These are phyloP conservation scores for Botrytis byssoidea DNA, from an alignment of 2,329 filamentous ascomycete genomes.

Conservation along the genomic window DNA sequence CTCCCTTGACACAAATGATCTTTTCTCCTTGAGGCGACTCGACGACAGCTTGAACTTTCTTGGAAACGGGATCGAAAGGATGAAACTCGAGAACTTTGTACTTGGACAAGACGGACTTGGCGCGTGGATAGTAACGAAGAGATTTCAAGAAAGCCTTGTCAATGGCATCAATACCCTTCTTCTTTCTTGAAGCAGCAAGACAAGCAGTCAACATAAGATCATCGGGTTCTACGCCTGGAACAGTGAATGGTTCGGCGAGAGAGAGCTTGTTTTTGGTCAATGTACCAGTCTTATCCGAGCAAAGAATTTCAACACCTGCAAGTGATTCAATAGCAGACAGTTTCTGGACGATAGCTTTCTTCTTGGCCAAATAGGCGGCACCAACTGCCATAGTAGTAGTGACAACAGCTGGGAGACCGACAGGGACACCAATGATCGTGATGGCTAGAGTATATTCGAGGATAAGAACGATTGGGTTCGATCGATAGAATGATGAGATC, in stretches of 20 bases:
- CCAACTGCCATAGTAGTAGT: conserved; percentile 95
- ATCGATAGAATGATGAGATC: conserved; percentile 85
- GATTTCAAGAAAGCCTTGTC: conserved; percentile 93
- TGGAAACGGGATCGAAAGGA: conserved; percentile 90
- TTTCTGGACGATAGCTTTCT: conserved; percentile 92
- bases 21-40: conserved; percentile 79
- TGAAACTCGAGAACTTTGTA: conserved; percentile 83
- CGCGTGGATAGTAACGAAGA: conserved; percentile 76
- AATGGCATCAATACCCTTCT: conserved; percentile 93
- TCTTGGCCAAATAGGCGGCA: conserved; percentile 86
- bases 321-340: conserved; percentile 88
- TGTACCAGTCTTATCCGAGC: conserved; percentile 92
- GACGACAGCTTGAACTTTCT: conserved; percentile 84
- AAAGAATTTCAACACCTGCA: conserved; percentile 89
- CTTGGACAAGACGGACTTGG: conserved; percentile 76
- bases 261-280: conserved; percentile 94
- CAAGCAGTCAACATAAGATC: conserved; percentile 92
- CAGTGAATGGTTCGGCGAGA: conserved; percentile 78
- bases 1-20: conserved; percentile 88
- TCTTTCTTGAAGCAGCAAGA: conserved; percentile 86
- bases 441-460: conserved; percentile 84
- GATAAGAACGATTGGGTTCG: conserved; percentile 74
- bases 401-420: conserved; percentile 89
- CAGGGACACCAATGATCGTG: conserved; percentile 87
- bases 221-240: conserved; percentile 77